Percentiles rank a stretch among this genome's conserved stretches.
These are phyloP conservation scores for Salvia sclarea DNA, from an alignment of 305 asterid genomes.

Conservation along the genomic window DNA sequence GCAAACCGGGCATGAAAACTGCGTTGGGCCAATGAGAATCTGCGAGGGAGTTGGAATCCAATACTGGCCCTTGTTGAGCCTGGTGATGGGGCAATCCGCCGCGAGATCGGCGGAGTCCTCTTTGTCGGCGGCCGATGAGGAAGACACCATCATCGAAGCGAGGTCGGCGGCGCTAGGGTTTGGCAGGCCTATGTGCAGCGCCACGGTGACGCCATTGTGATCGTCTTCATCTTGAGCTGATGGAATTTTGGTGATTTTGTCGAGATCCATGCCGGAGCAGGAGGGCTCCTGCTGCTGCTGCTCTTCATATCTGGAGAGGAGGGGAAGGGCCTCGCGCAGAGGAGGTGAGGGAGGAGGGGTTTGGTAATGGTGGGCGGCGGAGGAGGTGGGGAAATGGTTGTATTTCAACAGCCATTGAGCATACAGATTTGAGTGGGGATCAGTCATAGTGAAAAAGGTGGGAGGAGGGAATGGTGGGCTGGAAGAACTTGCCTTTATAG, in stretches of 20 bases:
- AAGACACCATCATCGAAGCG: conserved; percentile 44
- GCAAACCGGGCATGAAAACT: conserved; percentile 92
- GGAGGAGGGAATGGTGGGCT: conserved; percentile 39
- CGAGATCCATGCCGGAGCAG: conserved; percentile 35
- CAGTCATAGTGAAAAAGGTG: conserved; percentile 59
- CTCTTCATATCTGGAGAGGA: conserved; percentile 46
- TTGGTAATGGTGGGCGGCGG: conserved; percentile 18
- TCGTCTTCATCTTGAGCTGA: conserved; percentile 11
- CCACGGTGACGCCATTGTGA: conserved; percentile 57
- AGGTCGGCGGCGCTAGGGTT: conserved; percentile 91
- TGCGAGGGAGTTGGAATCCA: conserved; percentile 99
- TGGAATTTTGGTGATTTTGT: conserved; percentile 10
- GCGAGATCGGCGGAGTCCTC: conserved; percentile 35
- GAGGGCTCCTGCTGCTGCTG: conserved; percentile 31
- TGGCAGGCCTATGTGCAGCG: conserved; percentile 88
- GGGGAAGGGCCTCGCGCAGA: conserved; percentile 75
- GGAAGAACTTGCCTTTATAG: conserved; percentile 34
- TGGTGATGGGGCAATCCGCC: conserved; percentile 39
- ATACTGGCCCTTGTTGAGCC: conserved; percentile 85
- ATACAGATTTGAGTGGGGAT: conserved; percentile 67
- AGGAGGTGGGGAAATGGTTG: conserved; percentile 40
- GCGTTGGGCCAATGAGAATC: conserved; percentile 96
- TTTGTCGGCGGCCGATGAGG: conserved; percentile 16
- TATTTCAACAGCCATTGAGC: conserved; percentile 57
- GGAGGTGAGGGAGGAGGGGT: conserved; percentile 77